These are phyloP conservation scores for Mycena sanguinolenta DNA, from an alignment of 768 basidiomycete genomes.

Conservation along the genomic window DNA sequence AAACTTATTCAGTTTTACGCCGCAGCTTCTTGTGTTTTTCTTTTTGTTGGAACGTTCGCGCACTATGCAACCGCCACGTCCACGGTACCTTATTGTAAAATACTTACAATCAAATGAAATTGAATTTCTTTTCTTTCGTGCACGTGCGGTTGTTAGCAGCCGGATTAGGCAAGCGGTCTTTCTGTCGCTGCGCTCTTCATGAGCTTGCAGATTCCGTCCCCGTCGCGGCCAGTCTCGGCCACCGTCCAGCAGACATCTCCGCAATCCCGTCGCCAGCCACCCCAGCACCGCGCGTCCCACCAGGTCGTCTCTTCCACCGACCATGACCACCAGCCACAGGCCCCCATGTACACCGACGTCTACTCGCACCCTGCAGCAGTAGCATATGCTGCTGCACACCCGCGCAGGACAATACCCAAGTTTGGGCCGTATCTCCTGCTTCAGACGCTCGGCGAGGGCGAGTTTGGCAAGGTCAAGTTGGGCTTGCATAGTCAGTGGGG, in stretches of 20 bases:
- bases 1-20: too few relatives aligned
- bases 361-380: constrained; percentile 88
- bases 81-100: too few relatives aligned
- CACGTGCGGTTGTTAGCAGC: not conserved
- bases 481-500: constrained; percentile 94
- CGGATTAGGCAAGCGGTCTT: constrained; percentile 10
- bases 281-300: constrained; percentile 40
- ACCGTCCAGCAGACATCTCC: not conserved
- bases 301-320: constrained; percentile 54
- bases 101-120: too few relatives aligned
- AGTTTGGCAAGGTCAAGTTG: constrained; percentile 99
- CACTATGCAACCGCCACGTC: too few relatives aligned
- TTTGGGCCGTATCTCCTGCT: constrained; percentile 96
- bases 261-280: constrained; percentile 21
- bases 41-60: too few relatives aligned
- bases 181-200: constrained; percentile 19
- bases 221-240: constrained; percentile 28
- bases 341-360: constrained; percentile 76
- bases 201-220: constrained; percentile 33
- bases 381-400: constrained; percentile 85
- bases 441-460: constrained; percentile 98
- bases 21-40: too few relatives aligned
- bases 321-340: constrained; percentile 40
- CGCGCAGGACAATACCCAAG: constrained; percentile 85
- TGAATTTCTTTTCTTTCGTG: too few relatives aligned